Evolutionary conservation across 2,329 filamentous ascomycete species (phyloP), one percentile per base, ranked within the genome.

Genomic region (Rhynchosporium agropyri): DNA sequence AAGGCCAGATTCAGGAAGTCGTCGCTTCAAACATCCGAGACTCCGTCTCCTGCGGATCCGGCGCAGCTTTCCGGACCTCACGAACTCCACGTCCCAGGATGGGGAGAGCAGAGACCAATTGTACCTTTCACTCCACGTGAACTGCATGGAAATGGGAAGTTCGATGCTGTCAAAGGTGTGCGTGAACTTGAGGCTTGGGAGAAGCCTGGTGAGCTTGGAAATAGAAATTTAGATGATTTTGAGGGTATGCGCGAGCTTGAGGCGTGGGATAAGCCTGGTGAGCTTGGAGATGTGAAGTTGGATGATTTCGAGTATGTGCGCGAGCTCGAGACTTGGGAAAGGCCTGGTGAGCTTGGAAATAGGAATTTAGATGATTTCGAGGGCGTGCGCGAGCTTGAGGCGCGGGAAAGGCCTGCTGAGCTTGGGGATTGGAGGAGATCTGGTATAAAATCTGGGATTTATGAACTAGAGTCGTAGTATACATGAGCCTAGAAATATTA

Each of bases 81-180:
- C n/a, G 54, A 57, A 12, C 42, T 57, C 8, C 26, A 57, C n/a
- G 54, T 46, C 3, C 40, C 40, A 2, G 54, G 42, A n/a, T 57
- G 54, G 54, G 38, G 40, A 36, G 40, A 57, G n/a, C 54, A 57
- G 8, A 43, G 31, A 7, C 29, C 54, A 20, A 20, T 20, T 20
- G 38, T 28, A 33, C 42, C 54, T n/a, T 57, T 57, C 15, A 57
- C 54, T 4, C 40, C 54, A 31, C 54, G 54, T 33, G 54, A 57
- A 12, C 40, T 57, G 12, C 40, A 57, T 36, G 40, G 54, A 2
- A n/a, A 57, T 20, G 54, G 54, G 6, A 57, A 57, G 10, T 57
- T 57, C 33, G 54, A 57, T 46, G 33, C 4, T 33, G 29, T 45
- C n/a, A 57, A 20, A 8, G 54, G 40, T 28, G 40, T 57, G 9